phyloP scores from a whole-genome alignment of 148 eudicot genomes.

The Arctostaphylos glauca region DNA sequence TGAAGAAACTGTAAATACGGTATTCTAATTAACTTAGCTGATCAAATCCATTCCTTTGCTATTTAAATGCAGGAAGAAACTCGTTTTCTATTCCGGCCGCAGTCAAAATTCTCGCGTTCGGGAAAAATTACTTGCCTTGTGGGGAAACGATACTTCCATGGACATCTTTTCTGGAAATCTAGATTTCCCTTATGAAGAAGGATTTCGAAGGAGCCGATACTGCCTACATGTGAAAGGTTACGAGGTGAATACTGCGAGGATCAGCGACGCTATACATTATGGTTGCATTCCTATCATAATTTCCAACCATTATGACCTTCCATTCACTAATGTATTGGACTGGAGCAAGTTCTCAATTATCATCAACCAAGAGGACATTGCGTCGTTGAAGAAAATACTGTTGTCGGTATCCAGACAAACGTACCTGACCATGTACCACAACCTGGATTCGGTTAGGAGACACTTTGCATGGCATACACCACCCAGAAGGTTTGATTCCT shows the following conservation, averaged over 20 bases:
- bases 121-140: conserved; percentile 21
- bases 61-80: conserved; percentile 30
- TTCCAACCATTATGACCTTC: conserved; percentile 45
- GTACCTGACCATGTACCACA: conserved; percentile 29
- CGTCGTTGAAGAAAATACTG: conserved; percentile 27
- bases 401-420: conserved; percentile 22
- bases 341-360: conserved; percentile 44
- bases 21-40: not conserved
- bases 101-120: conserved; percentile 30
- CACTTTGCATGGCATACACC: conserved; percentile 37
- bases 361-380: conserved; percentile 24
- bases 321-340: conserved; percentile 39
- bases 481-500: conserved; percentile 34
- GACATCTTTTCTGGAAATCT: conserved; percentile 26
- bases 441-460: conserved; percentile 31
- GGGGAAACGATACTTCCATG: conserved; percentile 33
- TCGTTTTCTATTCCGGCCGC: conserved; percentile 45
- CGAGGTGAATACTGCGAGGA: conserved; percentile 45
- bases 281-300: conserved; percentile 44
- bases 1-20: not conserved
- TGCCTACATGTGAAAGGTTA: conserved; percentile 45
- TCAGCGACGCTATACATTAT: conserved; percentile 45
- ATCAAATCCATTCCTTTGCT: not conserved
- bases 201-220: conserved; percentile 34
- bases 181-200: conserved; percentile 33